Base-by-base conservation (phyloP, 75 land plant genomes). In the Isoetes taiwanensis region DNA sequence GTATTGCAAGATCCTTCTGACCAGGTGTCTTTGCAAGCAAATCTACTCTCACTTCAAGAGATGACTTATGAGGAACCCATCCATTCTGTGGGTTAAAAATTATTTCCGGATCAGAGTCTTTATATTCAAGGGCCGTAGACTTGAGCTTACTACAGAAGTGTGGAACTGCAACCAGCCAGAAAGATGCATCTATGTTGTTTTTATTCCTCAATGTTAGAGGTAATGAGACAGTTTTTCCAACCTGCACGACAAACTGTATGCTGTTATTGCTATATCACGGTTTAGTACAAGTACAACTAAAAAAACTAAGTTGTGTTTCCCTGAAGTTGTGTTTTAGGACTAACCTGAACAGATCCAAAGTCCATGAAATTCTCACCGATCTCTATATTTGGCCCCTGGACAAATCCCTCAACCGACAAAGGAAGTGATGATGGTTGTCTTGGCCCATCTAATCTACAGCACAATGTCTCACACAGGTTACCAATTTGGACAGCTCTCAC, bases 331-430 rank as follows among this genome's bases (percentile, higher is more conserved):
- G 39, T 14, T 46, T 8, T 46, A 6, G 16, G 25, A n/a, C 50
- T 8, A 23, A 46, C 50, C 50, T 46, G 50, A 46, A 46, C 50
- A 6, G 25, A n/a, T 46, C 50, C 50, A 46, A 46, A 46, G 19
- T 46, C 50, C n/a, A 46, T 16, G 21, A 46, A 19, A 6, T 16
- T 16, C 50, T 46, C 25, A 46, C 16, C 25, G 19, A 46, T 46
- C 16, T 16, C 16, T 19, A 46, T 23, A 19, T 23, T 16, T 8
- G 50, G 50, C 4, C 50, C 50, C 23, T 46, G 50, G 5, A 46
- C 50, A 46, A 19, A 46, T 5, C n/a, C 50, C 23, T 46, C 50
- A 6, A 46, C n/a, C 4, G 25, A 23, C 16, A 46, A 19, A 46
- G 50, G 50, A 6, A 46, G 19, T n/a, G n/a, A n/a, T n/a, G n/a